Base-by-base conservation (phyloP, 352 stramenopile genomes). In the Phytophthora pisi region DNA sequence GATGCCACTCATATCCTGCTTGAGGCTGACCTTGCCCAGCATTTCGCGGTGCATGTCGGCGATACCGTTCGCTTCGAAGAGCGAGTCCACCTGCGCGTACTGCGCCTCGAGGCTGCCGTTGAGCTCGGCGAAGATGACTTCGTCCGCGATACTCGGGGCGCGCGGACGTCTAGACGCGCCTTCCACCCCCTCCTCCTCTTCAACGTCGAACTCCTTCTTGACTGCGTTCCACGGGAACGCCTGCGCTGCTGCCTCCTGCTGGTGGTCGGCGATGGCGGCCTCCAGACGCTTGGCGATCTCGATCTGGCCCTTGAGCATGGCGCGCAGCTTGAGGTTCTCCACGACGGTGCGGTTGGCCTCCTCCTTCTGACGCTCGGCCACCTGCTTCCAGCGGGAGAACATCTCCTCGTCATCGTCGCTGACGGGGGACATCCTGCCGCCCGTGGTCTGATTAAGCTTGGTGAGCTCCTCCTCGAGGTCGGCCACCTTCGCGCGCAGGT, bases 311-410 rank as follows among this genome's bases (percentile, higher is more conserved):
- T 78, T 59, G 5, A 80, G 46, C 65, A 78, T 75, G 13, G 69
- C 61, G 3, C 69, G 69, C 23, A 80, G 69, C 61, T 78, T 76
- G 9, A 70, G 9, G 51, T 80, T 80, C 61, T 76, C 66, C 10
- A 76, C 68, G 34, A 75, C 57, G 5, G 68, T 75, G 20, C 40
- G 57, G 43, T 77, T 67, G 3, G 57, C 72, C 50, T 77, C 64
- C 28, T 72, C 63, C 28, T 72, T 70, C 55, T 79, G 72, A n/a
- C 64, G 59, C 16, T 71, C 64, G 8, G 72, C 72, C 10, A 79
- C 57, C 38, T 74, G 51, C 42, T 74, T 71, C 72, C 72, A 79
- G 6, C 66, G 57, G 40, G 51, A 30, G 18, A 75, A 68, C 47
- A 67, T 64, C 30, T 80, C 69, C 0, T 65, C 63, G 20, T 64